phyloP scores from a whole-genome alignment of 345 rosid species.

The Raphanus raphanistrum region DNA sequence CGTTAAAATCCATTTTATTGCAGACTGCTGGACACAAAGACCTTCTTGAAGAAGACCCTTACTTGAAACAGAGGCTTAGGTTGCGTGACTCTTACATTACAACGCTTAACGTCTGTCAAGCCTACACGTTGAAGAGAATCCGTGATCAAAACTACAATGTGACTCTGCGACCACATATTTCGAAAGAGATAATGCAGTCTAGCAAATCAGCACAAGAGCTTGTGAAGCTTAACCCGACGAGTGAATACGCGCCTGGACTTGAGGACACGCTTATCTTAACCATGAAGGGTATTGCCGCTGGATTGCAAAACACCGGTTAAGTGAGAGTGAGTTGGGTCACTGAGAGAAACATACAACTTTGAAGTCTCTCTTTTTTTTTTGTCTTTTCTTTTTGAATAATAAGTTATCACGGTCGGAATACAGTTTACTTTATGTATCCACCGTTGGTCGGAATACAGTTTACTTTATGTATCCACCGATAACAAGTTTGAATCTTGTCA shows the following conservation, averaged over 20 bases:
- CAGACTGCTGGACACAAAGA: conserved; percentile 95
- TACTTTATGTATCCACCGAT: conserved; percentile 40
- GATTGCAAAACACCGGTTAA: conserved; percentile 94
- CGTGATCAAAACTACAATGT: conserved; percentile 85
- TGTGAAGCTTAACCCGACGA: conserved; percentile 71
- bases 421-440: conserved; percentile 40
- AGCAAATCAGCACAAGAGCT: conserved; percentile 76
- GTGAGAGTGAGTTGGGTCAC: background rate
- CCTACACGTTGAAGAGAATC: conserved; percentile 88
- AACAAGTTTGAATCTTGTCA: background rate
- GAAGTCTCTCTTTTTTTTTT: background rate
- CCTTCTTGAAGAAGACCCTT: conserved; percentile 94
- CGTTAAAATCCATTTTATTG: conserved; percentile 8
- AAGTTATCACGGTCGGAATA: conserved; percentile 35
- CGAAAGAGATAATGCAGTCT: conserved; percentile 75
- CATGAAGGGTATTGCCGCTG: conserved; percentile 98
- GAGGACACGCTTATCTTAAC: conserved; percentile 98
- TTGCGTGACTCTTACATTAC: conserved; percentile 96
- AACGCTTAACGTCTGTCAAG: conserved; percentile 91
- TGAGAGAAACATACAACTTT: background rate
- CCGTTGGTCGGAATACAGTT: conserved; percentile 37
- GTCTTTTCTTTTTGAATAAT: conserved; percentile 6
- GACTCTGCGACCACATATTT: conserved; percentile 71
- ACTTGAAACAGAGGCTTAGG: conserved; percentile 91
- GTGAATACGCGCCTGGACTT: conserved; percentile 89